A percentile compares a stretch with the other conserved stretches of the same genome.
These are phyloP conservation scores for Leccinum subtestaceum DNA, from an alignment of 768 basidiomycete genomes.

Conservation along the genomic window DNA sequence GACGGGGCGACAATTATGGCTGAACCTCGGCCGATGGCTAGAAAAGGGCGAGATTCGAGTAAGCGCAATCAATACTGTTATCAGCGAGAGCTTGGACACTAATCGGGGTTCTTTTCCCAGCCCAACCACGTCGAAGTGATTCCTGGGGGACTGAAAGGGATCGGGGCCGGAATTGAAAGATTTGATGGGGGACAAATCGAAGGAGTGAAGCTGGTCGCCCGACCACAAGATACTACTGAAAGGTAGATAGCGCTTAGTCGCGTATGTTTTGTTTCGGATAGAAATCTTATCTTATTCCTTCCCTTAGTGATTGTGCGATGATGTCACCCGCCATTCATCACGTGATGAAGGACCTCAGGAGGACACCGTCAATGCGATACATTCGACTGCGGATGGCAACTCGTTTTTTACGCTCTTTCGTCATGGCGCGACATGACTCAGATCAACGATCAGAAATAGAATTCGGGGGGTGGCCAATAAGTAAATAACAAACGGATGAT, in stretches of 20 bases:
- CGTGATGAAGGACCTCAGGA: conserved; percentile 25
- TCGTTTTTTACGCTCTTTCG: conserved; percentile 30
- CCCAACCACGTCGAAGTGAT: conserved; percentile 43
- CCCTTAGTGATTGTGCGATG: conserved; percentile 23
- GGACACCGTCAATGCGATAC: conserved; percentile 32
- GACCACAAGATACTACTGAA: conserved; percentile 45
- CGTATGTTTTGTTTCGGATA: conserved; percentile 19
- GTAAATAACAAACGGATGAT: conserved; percentile 26
- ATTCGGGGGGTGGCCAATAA: conserved; percentile 30
- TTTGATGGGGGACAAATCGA: conserved; percentile 42
- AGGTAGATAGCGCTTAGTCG: conserved; percentile 28
- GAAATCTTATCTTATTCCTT: conserved; percentile 21
- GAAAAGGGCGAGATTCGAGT: conserved; percentile 34
- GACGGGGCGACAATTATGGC: conserved; percentile 32
- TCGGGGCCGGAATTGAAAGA: conserved; percentile 40
- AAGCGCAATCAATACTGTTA: conserved; percentile 1
- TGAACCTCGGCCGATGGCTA: conserved; percentile 26
- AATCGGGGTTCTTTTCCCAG: conserved; percentile 24
- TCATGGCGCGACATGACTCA: conserved; percentile 29
- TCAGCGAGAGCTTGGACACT: neutral
- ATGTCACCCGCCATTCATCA: conserved; percentile 17
- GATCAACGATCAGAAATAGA: conserved; percentile 28
- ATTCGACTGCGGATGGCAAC: conserved; percentile 31
- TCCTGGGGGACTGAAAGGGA: conserved; percentile 41
- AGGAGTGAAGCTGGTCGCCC: conserved; percentile 43